Evolutionary conservation across 768 basidiomycete species (phyloP), one percentile per base, ranked within the genome.

Genomic region (Termitomyces sp.): DNA sequence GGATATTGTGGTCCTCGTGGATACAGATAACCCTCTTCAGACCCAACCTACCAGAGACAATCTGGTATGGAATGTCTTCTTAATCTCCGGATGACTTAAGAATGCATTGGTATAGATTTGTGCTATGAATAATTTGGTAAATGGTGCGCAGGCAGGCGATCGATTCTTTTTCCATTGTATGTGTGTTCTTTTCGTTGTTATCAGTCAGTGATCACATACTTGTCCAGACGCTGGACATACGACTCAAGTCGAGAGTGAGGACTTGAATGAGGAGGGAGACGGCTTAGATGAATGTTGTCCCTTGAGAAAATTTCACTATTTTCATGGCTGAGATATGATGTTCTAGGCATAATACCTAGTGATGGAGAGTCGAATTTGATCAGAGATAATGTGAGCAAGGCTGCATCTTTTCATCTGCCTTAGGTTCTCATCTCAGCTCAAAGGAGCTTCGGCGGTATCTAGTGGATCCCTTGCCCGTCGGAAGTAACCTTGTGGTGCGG

Each of bases 91-190:
- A 50, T 46, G 12, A 8, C 25, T 51, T 32, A 2, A 10, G 51
- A 49, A 43, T 11, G 37, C 43, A 1, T n/a, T 37, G n/a, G 10
- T 42, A 49, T 60, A 85, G 83, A 66, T 76, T 25, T 66, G 64
- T 9, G 78, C 80, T 40, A 80, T 85, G 56, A 61, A 72, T 0
- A 72, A 73, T 2, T 71, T 87, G 7, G 81, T 84, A 0, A 62
- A 70, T 36, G 81, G 70, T 40, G 80, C 79, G 9, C 69, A 74
- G 17, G 62, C 78, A 3, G 81, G 81, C 0, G 86, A 86, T 61
- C 77, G 69, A 2, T 81, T 84, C 64, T 82, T 86, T 62, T 85
- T 87, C 60, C 83, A 84, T 48, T 87, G 85, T 86, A 57, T 60
- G 79, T 68, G 11, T 11, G 40, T 6, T 5, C 15, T 7, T 32